A percentile compares a stretch with the other conserved stretches of the same genome.
Evolutionary conservation across 106 monocot genomes (phyloP).

Genomic region (Allium cepa): DNA sequence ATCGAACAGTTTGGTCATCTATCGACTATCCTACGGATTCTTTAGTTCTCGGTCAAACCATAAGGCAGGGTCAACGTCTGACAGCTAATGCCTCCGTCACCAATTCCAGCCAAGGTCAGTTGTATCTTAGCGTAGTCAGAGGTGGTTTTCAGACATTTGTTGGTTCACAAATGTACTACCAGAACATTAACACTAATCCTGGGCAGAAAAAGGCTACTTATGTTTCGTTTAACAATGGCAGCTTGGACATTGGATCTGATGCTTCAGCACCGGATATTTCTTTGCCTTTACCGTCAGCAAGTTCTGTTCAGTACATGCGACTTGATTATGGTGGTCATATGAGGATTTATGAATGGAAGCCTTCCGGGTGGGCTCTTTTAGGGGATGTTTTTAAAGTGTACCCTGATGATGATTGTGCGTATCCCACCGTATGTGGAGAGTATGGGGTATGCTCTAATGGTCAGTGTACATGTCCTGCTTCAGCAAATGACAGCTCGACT

Average conservation of each 20-base stretch:
- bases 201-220: constrained; percentile 4
- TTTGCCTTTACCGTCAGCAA: not conserved
- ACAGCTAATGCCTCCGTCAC: constrained; percentile 9
- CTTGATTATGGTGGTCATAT: constrained; percentile 2
- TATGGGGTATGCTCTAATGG: constrained; percentile 26
- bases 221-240: constrained; percentile 24
- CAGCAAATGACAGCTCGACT: not conserved
- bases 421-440: constrained; percentile 16
- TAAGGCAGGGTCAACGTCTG: constrained; percentile 16
- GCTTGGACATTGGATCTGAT: constrained; percentile 5
- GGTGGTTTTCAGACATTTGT: constrained; percentile 1
- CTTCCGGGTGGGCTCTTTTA: not conserved
- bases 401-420: constrained; percentile 10
- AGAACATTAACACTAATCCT: not conserved
- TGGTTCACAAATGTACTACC: constrained; percentile 11
- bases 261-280: not conserved
- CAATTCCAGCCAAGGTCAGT: constrained; percentile 5
- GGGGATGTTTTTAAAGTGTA: not conserved
- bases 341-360: constrained; percentile 13
- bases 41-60: constrained; percentile 26
- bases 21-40: constrained; percentile 47
- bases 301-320: constrained; percentile 1
- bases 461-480: constrained; percentile 20
- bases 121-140: constrained; percentile 3
- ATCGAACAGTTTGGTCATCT: constrained; percentile 33